Evolutionary conservation across 208 protist species (phyloP), one percentile per base, ranked within the genome.

Genomic region (Trypanosoma rangeli): DNA sequence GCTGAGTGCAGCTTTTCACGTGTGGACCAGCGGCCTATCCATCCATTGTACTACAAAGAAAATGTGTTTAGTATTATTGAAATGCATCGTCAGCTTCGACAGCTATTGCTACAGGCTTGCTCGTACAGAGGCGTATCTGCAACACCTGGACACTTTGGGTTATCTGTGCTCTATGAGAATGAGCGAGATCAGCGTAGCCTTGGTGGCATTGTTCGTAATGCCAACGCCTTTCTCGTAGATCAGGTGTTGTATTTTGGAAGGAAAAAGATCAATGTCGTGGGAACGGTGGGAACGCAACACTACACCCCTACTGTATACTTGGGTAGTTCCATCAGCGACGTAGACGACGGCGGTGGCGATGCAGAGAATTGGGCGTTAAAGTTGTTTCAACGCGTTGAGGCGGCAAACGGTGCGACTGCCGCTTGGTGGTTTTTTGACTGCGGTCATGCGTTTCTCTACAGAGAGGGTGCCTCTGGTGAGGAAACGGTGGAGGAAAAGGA

Each of bases 161-260:
- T 97, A 18, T 92, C 86, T 10, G 80, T 97, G 10, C 73, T 97
- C 3, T 94, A 91, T 57, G 86, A 97, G 60, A 97, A 97, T 64
- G 85, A 86, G 26, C 84, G 70, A 31, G 92, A 97, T 66, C 87
- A 94, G 65, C 85, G 89, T 39, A 97, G 92, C 70, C 86, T 96
- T 54, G 88, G 87, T 35, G 92, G 92, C 16, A 76, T 97, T 31
- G 69, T 97, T 26, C 86, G 92, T 42, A 94, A 84, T 75, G 85
- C 89, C 22, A 97, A 97, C 71, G 89, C 87, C 3, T 97, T 97
- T 76, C 70, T 94, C 0, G 86, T 95, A 7, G 89, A 94, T 72
- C 28, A 78, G 49, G 82, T 97, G 20, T 86, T 75, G 52, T 97
- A 95, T 64, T 73, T 89, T 35, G 92, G 92, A 5, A 74, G 87